A percentile compares a stretch with the other conserved stretches of the same genome.
phyloP scores from a whole-genome alignment of 192 early-diverging fungal genomes.

The Martensiomyces pterosporus region DNA sequence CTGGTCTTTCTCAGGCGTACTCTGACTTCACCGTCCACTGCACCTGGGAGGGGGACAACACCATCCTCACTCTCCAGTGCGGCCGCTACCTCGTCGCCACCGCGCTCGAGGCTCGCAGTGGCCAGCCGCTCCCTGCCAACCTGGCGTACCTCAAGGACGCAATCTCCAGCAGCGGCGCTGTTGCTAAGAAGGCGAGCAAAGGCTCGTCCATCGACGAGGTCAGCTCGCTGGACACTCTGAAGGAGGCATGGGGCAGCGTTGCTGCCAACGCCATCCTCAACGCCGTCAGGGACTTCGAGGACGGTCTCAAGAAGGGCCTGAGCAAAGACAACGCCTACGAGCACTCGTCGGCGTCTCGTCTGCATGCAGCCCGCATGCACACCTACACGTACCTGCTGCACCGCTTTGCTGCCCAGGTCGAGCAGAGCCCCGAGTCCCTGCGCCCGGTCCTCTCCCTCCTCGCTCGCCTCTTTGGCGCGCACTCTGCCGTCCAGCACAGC shows the following conservation, averaged over 20 bases:
- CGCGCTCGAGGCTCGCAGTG: conserved; percentile 63
- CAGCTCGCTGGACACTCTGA: conserved; percentile 59
- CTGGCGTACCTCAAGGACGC: conserved; percentile 71
- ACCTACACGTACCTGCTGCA: conserved; percentile 80
- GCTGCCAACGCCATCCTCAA: conserved; percentile 77
- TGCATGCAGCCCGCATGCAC: conserved; percentile 80
- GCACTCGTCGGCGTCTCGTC: conserved; percentile 77
- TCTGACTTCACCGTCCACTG: conserved; percentile 88
- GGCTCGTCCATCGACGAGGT: conserved; percentile 24
- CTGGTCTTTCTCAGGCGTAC: conserved; percentile 80
- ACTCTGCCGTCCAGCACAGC: conserved; percentile 75
- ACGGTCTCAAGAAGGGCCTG: conserved; percentile 57
- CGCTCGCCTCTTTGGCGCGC: conserved; percentile 76
- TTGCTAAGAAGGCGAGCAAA: conserved; percentile 15
- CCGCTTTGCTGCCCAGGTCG: conserved; percentile 75
- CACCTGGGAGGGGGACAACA: conserved; percentile 90
- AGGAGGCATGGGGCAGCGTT: conserved; percentile 76
- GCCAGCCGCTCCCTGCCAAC: conserved; percentile 73
- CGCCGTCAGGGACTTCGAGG: conserved; percentile 77
- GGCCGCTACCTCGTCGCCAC: conserved; percentile 80
- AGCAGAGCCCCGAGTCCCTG: conserved; percentile 59
- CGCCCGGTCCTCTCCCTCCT: conserved; percentile 63
- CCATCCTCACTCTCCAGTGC: conserved; percentile 84
- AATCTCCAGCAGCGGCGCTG: conserved; percentile 29
- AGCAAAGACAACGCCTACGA: conserved; percentile 82